A percentile compares a stretch with the other conserved stretches of the same genome.
phyloP scores from a whole-genome alignment of 768 basidiomycete genomes.

The button mushroom (Agaricus bisporus) region DNA sequence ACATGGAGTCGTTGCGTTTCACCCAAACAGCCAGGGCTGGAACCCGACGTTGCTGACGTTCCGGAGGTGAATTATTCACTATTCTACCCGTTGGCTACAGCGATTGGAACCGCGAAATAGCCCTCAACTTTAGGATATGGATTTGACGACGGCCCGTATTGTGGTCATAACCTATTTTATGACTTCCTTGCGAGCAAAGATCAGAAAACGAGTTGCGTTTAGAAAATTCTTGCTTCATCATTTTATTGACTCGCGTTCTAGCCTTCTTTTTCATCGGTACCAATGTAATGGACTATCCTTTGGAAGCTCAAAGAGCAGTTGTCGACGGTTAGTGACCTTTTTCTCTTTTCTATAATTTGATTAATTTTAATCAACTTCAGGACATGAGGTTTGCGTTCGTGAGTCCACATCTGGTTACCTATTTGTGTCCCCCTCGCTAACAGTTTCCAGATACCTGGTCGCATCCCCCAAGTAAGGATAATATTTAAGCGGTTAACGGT shows the following conservation, averaged over 20 bases:
- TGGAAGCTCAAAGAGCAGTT: slow-evolving; percentile 47
- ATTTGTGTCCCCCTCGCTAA: not conserved
- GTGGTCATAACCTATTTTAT: slow-evolving; percentile 59
- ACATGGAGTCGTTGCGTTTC: slow-evolving; percentile 33
- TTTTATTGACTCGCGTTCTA: slow-evolving; percentile 14
- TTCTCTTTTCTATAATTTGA: not conserved
- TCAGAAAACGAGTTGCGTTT: slow-evolving; percentile 52
- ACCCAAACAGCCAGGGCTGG: slow-evolving; percentile 39
- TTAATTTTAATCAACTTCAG: slow-evolving; percentile 15
- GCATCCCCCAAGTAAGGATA: slow-evolving; percentile 43
- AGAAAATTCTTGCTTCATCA: not conserved
- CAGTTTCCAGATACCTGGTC: slow-evolving; percentile 44
- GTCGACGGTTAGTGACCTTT: slow-evolving; percentile 34
- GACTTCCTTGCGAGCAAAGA: slow-evolving; percentile 43
- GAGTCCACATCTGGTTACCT: slow-evolving; percentile 22
- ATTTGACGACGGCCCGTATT: slow-evolving; percentile 64
- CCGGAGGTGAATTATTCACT: slow-evolving; percentile 35
- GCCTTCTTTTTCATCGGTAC: slow-evolving; percentile 62
- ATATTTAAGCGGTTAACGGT: not conserved
- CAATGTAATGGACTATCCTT: slow-evolving; percentile 49
- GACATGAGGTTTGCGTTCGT: slow-evolving; percentile 59
- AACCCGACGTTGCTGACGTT: slow-evolving; percentile 35
- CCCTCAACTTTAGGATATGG: slow-evolving; percentile 52
- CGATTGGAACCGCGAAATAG: slow-evolving; percentile 18
- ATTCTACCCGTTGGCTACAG: not conserved